Base-by-base conservation (phyloP, 371 early-diverging fungal genomes). In the Apophysomyces elegans region DNA sequence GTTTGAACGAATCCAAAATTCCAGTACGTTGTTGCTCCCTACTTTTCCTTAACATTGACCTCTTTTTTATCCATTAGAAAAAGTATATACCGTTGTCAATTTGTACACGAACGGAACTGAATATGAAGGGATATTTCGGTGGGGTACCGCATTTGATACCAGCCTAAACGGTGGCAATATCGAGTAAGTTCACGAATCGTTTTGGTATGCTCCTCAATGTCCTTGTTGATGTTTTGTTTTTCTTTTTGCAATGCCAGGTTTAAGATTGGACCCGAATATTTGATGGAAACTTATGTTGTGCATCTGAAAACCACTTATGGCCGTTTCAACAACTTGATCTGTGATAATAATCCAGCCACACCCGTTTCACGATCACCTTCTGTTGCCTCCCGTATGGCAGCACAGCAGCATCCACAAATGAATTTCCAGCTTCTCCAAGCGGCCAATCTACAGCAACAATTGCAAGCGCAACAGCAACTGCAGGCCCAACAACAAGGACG, bases 121-220 rank as follows among this genome's bases (percentile, higher is more conserved):
- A 7, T 87, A 83, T 59, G 84, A 84, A 62, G 86, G 83, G 21
- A 74, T 87, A 13, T 80, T 87, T 78, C 80, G 88, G 7, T 84
- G 81, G 83, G 88, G 88, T 18, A 87, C 85, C 0, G 75, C 74
- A 0, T 76, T 71, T 7, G 86, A 86, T 60, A 86, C 88, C 2
- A 83, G 85, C 45, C 66, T 84, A 8, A 75, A 84, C 68, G 88
- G 88, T 32, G 86, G 86, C 12, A 87, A 80, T 50, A 81, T 84
- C 13, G 81, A 80, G 84, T 81, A 84, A 38, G 78, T 68, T 11
- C 14, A 41, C 32, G 32, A 26, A 26, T 26, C 1, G 0, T 3
- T 26, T 2, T 26, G 32, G 2, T 56, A 37, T 35, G 14, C 6
- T 14, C 13, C 14, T 47, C 0, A 12, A 11, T 21, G 13, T 37